Evolutionary conservation across 2,329 filamentous ascomycete genomes (phyloP), one percentile per base, ranked within the genome.

Genomic region (Cordyceps tenuipes): DNA sequence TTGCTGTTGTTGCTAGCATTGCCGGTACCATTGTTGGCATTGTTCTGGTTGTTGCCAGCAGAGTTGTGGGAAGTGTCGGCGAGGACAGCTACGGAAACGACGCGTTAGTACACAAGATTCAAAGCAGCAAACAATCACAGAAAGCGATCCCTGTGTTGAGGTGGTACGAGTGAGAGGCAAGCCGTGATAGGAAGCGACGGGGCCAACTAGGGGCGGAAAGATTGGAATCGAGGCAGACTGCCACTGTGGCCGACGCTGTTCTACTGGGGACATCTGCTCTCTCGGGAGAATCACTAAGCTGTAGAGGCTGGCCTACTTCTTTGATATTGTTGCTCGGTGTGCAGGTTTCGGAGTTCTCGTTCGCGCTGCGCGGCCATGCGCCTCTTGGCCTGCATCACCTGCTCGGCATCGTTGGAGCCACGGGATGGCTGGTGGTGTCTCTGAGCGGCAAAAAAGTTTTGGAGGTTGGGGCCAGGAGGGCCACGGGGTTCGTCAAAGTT

Each of bases 321-420:
- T 82, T 97, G 96, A 80, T 96, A 97, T 86, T 99, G 94, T 85
- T 99, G 94, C 85, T 99, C 94, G 79, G 97, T 95, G 80, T 99
- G 94, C 79, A 97, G 96, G 79, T 97, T 99, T 77, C 94, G 91
- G 76, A 99, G 87, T 81, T 99, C 94, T 77, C 93, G 90, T 82
- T 99, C 94, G 77, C 94, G 90, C 80, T 97, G 94, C 75, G 94
- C 94, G 71, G 94, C 94, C 90, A 97, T 95, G 82, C 93, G 89
- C 80, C 94, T 91, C 84, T 97, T 97, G 70, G 91, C 92, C 85
- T 97, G 94, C 83, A 96, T 90, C 86, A 97, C 91, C 79, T 97
- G 92, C 79, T 97, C 94, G 75, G 91, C 90, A 80, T 97, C 94
- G 81, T 83, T 87, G 71, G 84, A 84, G 83, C 92, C 77, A 82